Evolutionary conservation across 2,329 filamentous ascomycete genomes (phyloP).

Genomic region (Diplodia mutila): DNA sequence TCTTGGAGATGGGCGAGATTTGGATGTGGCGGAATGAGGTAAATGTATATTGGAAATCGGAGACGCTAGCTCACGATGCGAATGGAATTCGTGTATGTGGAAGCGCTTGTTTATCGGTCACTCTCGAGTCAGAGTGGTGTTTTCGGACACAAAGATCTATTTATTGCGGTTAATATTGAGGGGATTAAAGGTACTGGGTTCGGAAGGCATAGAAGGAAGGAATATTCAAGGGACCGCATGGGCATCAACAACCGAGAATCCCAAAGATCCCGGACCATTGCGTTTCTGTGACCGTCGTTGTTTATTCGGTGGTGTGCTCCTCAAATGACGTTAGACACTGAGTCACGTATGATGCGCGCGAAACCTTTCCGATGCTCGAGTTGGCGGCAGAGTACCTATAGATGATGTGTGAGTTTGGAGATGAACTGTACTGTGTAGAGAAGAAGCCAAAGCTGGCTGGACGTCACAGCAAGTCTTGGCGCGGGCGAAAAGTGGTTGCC

Average conservation of each 20-base stretch:
- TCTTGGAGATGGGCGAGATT: constrained; percentile 7
- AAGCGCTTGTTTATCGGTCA: not conserved
- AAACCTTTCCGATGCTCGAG: not conserved
- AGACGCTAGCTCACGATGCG: not conserved
- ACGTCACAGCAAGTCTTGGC: not conserved
- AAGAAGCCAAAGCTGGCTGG: too few relatives aligned
- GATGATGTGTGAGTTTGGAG: too few relatives aligned
- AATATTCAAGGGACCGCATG: not conserved
- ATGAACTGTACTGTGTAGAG: too few relatives aligned
- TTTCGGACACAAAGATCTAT: not conserved
- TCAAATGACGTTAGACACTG: not conserved
- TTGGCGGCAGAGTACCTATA: too few relatives aligned
- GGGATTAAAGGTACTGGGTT: not conserved
- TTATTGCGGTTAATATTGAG: not conserved
- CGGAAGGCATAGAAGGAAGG: not conserved
- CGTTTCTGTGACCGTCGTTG: too few relatives aligned
- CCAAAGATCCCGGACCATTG: not conserved
- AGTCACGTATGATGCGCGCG: too few relatives aligned
- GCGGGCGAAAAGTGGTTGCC: constrained; percentile 6
- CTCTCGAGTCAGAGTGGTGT: not conserved
- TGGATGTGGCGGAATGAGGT: not conserved
- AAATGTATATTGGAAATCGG: not conserved
- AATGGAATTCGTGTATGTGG: constrained; percentile 2
- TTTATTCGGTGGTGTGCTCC: too few relatives aligned
- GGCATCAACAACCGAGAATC: not conserved